Evolutionary conservation across 306 rosid genomes (phyloP), one percentile per base, ranked within the genome.

Genomic region (Trifolium dubium): DNA sequence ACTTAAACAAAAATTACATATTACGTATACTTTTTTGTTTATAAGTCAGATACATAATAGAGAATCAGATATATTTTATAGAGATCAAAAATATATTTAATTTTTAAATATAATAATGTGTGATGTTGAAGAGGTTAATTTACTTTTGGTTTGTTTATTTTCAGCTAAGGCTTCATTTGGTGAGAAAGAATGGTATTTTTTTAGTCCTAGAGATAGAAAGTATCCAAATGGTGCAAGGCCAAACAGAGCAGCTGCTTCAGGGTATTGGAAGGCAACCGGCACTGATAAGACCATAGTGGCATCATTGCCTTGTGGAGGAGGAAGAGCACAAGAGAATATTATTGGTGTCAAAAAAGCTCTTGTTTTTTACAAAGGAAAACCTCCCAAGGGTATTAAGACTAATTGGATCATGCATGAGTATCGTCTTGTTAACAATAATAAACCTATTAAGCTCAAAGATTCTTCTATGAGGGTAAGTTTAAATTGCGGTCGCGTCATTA

Each of bases 161-260:
- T 62, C 37, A 87, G 91, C 72, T 1, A 84, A 84, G 83, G 91
- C 91, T 2, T 58, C 74, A 28, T 87, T 84, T 75, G 92, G 92
- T 46, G 93, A 86, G 74, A 85, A 88, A 73, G 96, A 90, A 62
- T 86, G 93, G 87, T 90, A 90, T 64, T 90, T 88, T 31, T 90
- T 90, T 72, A 88, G 91, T 41, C 88, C 88, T 1, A 83, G 88
- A 31, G 89, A 86, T 37, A 58, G 89, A 0, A 90, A 90, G 76
- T 86, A 85, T 56, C 90, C 88, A 12, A 90, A 88, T 60, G 91
- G 96, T 0, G 84, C 86, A 1, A 85, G 90, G 76, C 88, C 91
- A 56, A 90, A 85, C 88, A 85, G 93, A 75, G 89, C 91, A 3
- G 88, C 93, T 2, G 88, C 77, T 70, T 89, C 95, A 12, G 95